Evolutionary conservation across 306 rosid species (phyloP).

Genomic region (Boehmeria nivea): DNA sequence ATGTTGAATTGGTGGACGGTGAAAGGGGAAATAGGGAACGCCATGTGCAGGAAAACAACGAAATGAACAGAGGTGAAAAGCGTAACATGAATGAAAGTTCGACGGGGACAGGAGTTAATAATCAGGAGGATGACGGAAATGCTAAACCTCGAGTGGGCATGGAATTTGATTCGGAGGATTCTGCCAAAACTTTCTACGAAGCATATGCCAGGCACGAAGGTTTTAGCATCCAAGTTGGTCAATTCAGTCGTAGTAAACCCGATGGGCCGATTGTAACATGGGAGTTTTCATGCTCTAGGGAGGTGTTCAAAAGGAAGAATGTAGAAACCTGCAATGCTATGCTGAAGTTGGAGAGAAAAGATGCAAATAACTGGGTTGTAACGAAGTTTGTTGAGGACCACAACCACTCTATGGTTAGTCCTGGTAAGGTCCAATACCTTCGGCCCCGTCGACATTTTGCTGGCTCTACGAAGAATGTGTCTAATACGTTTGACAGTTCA

Average conservation of each 20-base stretch:
- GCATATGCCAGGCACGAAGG: slow-evolving; percentile 54
- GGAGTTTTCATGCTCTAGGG: slow-evolving; percentile 71
- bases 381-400: slow-evolving; percentile 77
- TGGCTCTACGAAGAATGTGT: slow-evolving; percentile 50
- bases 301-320: slow-evolving; percentile 59
- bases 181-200: slow-evolving; percentile 56
- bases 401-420: slow-evolving; percentile 54
- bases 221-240: slow-evolving; percentile 63
- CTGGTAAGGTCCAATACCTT: slow-evolving; percentile 49
- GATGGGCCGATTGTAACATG: slow-evolving; percentile 72
- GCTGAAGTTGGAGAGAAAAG: slow-evolving; percentile 64
- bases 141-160: slow-evolving; percentile 56
- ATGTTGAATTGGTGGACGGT: slow-evolving; percentile 31
- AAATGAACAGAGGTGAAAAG: slow-evolving; percentile 25
- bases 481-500: slow-evolving; percentile 34
- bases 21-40: slow-evolving; percentile 38
- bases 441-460: slow-evolving; percentile 63
- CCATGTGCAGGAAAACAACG: slow-evolving; percentile 24
- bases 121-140: slow-evolving; percentile 33
- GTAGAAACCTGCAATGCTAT: slow-evolving; percentile 70
- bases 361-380: slow-evolving; percentile 42
- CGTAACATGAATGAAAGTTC: slow-evolving; percentile 22
- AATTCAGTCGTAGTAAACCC: slow-evolving; percentile 56
- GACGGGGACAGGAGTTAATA: no score
- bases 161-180: slow-evolving; percentile 64